Conservation (phyloP, 345 rosid genomes). For the Gossypium longicalyx region DNA sequence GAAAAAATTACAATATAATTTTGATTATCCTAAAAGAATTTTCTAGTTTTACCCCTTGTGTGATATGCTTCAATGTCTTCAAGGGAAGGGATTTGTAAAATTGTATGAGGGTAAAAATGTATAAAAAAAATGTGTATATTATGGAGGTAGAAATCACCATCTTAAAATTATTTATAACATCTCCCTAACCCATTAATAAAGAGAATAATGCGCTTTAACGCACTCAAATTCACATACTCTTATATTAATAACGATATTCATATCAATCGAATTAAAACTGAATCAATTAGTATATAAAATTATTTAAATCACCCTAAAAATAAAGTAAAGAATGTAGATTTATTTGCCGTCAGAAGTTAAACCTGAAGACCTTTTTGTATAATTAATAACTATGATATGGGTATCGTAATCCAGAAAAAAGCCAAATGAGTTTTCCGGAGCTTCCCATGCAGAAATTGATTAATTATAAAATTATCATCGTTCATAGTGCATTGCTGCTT, state of each 20-base stretch:
- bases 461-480: background rate
- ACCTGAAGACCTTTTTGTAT: too few relatives aligned
- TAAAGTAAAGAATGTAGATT: background rate
- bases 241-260: rapidly evolving
- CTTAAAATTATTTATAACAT: too few relatives aligned
- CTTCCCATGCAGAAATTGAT: conserved; percentile 7
- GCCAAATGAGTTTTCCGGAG: conserved; percentile 2
- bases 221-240: rapidly evolving
- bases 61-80: too few relatives aligned
- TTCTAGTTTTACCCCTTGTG: rapidly evolving
- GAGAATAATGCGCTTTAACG: rapidly evolving
- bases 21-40: rapidly evolving
- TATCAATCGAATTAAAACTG: rapidly evolving
- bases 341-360: background rate
- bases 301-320: background rate
- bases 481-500: background rate
- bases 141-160: too few relatives aligned
- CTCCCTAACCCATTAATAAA: rapidly evolving
- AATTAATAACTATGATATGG: background rate
- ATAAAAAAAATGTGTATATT: too few relatives aligned
- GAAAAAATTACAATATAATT: too few relatives aligned
- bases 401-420: background rate
- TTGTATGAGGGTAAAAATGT: too few relatives aligned
- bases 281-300: too few relatives aligned
- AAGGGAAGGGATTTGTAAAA: too few relatives aligned